Percentiles rank a stretch among this genome's conserved stretches.
phyloP scores from a whole-genome alignment of 2,329 filamentous ascomycete genomes.

The Trichoderma polysporum region DNA sequence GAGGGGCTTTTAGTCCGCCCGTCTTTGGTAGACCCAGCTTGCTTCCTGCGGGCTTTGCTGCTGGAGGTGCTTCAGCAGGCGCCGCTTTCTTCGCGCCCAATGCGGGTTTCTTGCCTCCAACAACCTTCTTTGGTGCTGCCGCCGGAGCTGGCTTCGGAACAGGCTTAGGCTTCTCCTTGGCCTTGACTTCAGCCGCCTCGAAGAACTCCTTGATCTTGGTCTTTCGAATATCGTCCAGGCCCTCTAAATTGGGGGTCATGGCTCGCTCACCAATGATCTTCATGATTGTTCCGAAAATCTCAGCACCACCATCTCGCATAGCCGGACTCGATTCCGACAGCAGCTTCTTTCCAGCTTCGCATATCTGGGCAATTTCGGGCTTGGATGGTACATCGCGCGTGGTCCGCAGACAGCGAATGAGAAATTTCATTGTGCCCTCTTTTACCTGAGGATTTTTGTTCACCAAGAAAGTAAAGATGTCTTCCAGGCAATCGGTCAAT shows the following conservation, averaged over 20 bases:
- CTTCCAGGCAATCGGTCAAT: constrained; percentile 84
- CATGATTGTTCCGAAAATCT: constrained; percentile 92
- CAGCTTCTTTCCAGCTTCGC: constrained; percentile 86
- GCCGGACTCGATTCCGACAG: constrained; percentile 85
- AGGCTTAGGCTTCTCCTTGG: constrained; percentile 75
- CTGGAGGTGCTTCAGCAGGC: constrained; percentile 46
- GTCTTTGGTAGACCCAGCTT: constrained; percentile 59
- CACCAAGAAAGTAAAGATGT: constrained; percentile 77
- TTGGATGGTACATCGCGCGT: constrained; percentile 83
- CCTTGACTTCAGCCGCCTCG: constrained; percentile 56
- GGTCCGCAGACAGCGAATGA: constrained; percentile 82
- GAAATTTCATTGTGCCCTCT: constrained; percentile 88
- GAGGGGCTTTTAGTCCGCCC: constrained; percentile 58
- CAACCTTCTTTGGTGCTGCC: constrained; percentile 48
- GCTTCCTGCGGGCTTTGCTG: constrained; percentile 49
- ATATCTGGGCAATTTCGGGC: constrained; percentile 77
- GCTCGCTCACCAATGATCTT: constrained; percentile 96
- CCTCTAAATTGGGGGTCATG: constrained; percentile 90
- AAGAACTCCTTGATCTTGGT: constrained; percentile 93
- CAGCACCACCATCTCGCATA: constrained; percentile 83
- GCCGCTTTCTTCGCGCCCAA: constrained; percentile 37
- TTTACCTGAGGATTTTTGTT: constrained; percentile 99
- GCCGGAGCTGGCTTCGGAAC: constrained; percentile 55
- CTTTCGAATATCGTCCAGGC: constrained; percentile 92
- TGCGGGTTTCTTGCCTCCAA: constrained; percentile 47